Evolutionary conservation across 257 asterid genomes (phyloP).

Genomic region (Phtheirospermum japonicum): DNA sequence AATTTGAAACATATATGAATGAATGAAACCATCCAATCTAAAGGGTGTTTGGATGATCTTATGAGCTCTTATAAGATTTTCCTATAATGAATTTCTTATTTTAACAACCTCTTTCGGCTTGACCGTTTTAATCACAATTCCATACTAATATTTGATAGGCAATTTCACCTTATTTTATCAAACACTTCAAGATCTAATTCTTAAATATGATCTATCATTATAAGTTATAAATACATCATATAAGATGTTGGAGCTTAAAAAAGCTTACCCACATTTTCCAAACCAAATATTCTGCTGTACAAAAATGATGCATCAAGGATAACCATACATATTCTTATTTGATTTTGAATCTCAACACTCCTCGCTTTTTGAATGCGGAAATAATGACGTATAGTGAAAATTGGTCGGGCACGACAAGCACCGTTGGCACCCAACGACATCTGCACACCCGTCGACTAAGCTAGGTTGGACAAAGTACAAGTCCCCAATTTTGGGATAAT

Average conservation of each 20-base stretch:
- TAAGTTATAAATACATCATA: neutral
- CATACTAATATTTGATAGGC: neutral
- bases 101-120: neutral
- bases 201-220: neutral
- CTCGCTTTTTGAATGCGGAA: too few species aligned
- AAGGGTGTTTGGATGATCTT: too few species aligned
- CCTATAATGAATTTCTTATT: neutral
- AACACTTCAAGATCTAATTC: neutral
- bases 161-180: neutral
- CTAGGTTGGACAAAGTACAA: too few species aligned
- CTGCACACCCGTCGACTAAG: too few species aligned
- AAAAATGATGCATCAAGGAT: neutral
- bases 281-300: neutral
- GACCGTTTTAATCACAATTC: neutral
- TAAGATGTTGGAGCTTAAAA: neutral
- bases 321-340: too few species aligned
- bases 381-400: too few species aligned
- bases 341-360: neutral
- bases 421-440: too few species aligned
- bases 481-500: too few species aligned
- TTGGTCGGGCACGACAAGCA: too few species aligned
- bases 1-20: neutral
- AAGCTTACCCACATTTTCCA: neutral
- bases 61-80: too few species aligned
- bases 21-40: neutral